phyloP scores from a whole-genome alignment of 805 yeast species.

The Limtongozyma cylindracea region DNA sequence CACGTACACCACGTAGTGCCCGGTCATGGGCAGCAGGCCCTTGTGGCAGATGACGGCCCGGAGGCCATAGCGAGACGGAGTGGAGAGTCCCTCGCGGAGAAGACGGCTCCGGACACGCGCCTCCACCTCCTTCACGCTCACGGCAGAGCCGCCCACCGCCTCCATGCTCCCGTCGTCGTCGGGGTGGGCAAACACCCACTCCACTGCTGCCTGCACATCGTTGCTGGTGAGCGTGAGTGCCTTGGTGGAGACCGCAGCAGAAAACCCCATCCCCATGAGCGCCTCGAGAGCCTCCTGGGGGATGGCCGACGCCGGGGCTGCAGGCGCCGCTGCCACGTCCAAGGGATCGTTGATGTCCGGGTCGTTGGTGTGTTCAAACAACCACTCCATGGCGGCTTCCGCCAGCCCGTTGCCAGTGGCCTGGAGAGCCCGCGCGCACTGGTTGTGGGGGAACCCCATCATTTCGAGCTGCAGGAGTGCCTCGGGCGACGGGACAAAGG shows the following conservation, averaged over 20 bases:
- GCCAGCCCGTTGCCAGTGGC: conserved; percentile 37
- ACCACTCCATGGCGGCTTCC: conserved; percentile 78
- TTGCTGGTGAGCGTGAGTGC: conserved; percentile 36
- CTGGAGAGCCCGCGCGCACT: conserved; percentile 42
- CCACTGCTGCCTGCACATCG: conserved; percentile 38
- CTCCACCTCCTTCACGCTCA: conserved; percentile 8
- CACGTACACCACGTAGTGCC: conserved; percentile 72
- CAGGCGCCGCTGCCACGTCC: too few species aligned
- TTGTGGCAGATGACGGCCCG: conserved; percentile 66
- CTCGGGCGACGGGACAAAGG: conserved; percentile 27
- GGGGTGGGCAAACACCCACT: conserved; percentile 62
- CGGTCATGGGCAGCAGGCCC: conserved; percentile 75
- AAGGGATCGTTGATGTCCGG: conserved; percentile 47
- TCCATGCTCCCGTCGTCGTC: conserved; percentile 45
- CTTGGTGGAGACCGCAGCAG: conserved; percentile 34
- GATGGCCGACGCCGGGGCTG: conserved; percentile 3
- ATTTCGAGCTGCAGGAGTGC: conserved; percentile 27
- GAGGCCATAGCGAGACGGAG: conserved; percentile 21
- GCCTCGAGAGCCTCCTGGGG: conserved; percentile 14
- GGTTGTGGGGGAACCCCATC: conserved; percentile 73
- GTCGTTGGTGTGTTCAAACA: conserved; percentile 77
- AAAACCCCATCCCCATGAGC: conserved; percentile 59
- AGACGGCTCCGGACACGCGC: too few species aligned
- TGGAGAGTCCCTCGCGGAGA: conserved; percentile 3
- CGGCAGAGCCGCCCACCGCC: conserved; percentile 1